Evolutionary conservation across 2,329 filamentous ascomycete species (phyloP), one percentile per base, ranked within the genome.

Genomic region (Fusarium redolens): DNA sequence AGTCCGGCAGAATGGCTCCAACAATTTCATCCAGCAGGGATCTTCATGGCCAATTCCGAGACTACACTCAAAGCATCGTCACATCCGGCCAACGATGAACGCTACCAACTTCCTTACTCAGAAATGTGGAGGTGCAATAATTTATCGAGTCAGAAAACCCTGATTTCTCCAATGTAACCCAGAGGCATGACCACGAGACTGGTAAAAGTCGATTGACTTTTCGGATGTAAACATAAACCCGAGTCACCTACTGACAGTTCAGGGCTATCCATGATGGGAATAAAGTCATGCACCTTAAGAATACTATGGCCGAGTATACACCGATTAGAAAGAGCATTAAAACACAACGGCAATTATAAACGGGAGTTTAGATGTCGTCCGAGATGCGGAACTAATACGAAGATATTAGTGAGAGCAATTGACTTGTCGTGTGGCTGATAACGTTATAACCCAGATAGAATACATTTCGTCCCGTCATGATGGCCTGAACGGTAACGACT

Each of bases 171-270:
- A 66, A 51, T 66, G 64, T 25, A 55, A 68, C 37, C 37, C 17
- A 52, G n/a, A 63, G 30, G 28, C 65, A 31, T 50, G 37, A 30
- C 54, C 65, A 68, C 64, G 47, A 54, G 65, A 62, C 41, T 43
- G 22, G 33, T n/a, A 28, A 18, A 13, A 31, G 41, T 31, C n/a
- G 30, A 50, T 68, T 56, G 44, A 51, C 44, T 51, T 66, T 66
- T 68, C 64, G 56, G 65, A 22, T 44, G 25, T 43, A 63, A 22
- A 54, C 43, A 37, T 63, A 40, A 50, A 44, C 35, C 65, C 64
- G 56, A 63, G 28, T 15, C 31, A 14, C 2, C 17, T 20, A 48
- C 14, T n/a, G 14, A 48, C 28, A 48, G 20, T 12, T 35, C 6
- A 17, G 35, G 48, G 48, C 31, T 25, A 12, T 20, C 50, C 50